phyloP scores from a whole-genome alignment of 805 yeast species.

The Ogataea sp. region DNA sequence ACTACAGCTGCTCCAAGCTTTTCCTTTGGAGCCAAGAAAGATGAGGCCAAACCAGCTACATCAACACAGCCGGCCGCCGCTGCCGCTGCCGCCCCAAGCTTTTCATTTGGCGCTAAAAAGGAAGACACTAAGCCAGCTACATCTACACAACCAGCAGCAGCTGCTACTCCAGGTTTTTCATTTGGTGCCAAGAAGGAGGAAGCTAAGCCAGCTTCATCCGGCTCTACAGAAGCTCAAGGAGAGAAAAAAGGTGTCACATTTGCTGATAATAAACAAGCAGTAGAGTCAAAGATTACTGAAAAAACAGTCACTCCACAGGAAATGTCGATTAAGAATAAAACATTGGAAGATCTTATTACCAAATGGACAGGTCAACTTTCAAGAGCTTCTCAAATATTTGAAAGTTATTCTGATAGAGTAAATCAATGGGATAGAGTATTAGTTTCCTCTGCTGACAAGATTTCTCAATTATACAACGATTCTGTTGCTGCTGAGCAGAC shows the following conservation, averaged over 20 bases:
- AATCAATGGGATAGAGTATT: conserved; percentile 81
- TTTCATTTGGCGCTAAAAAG: conserved; percentile 6
- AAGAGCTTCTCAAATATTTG: conserved; percentile 65
- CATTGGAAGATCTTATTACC: conserved; percentile 84
- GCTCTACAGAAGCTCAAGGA: not conserved
- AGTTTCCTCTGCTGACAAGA: conserved; percentile 79
- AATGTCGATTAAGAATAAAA: conserved; percentile 78
- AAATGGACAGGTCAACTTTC: conserved; percentile 90
- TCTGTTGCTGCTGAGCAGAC: conserved; percentile 77
- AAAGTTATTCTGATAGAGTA: conserved; percentile 63
- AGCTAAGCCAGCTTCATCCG: conserved; percentile 1
- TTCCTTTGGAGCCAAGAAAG: conserved; percentile 13
- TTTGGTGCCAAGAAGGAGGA: conserved; percentile 5
- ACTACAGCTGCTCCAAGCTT: conserved; percentile 2
- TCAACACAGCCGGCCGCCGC: conserved; percentile 6
- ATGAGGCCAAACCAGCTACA: conserved; percentile 2
- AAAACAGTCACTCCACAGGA: conserved; percentile 58
- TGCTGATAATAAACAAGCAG: not conserved
- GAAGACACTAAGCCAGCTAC: conserved; percentile 5
- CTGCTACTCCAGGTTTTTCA: conserved; percentile 2
- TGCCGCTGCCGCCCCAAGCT: conserved; percentile 3
- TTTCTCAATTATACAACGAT: conserved; percentile 67
- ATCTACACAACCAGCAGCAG: not conserved
- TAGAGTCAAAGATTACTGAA: conserved; percentile 6
- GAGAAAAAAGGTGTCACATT: conserved; percentile 4